Base-by-base conservation (phyloP, 768 basidiomycete species). In the Grammothele lineata region DNA sequence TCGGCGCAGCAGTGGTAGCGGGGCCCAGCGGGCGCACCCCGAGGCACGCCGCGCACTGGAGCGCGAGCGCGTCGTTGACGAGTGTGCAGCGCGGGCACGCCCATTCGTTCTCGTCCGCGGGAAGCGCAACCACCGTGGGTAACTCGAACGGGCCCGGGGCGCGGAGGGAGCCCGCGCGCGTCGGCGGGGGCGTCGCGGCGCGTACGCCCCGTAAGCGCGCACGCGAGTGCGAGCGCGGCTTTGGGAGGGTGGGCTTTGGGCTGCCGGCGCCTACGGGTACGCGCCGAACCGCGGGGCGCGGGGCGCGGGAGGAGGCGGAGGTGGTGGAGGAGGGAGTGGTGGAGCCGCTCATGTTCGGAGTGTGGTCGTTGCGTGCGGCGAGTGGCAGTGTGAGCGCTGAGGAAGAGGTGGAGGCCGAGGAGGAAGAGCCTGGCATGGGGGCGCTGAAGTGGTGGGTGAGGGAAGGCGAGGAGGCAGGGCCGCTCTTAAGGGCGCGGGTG, bases 31-130 rank as follows among this genome's bases (percentile, higher is more conserved):
- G 35, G 9, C 51, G 41, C 24, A 47, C 24, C 7, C 68, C 50
- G 15, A 66, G 55, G 53, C 90, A 92, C 5, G 78, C 85, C 11
- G 74, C 73, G 55, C 90, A 92, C 37, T 80, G 74, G 37, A 76
- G 58, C 1, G 69, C 63, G 36, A 65, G 54, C 2, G 66, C 51
- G 2, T 64, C 52, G 60, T 92, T 92, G 19, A 83, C 48, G 17
- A 91, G 71, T 0, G 90, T 92, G 63, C 90, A 92, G 5, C 57
- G 55, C 53, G 67, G 38, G 54, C 59, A 61, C 62, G 70, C 7
- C 67, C 58, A 71, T 63, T 66, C 47, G 55, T 53, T 24, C 40
- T 47, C 43, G 27, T 37, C 15, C 22, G 24, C 1, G 19, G 4
- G 37, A 21, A 36, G 18, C 38, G 19, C n/a, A 4, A n/a, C 5